These are phyloP conservation scores for Begonia loranthoides DNA, from an alignment of 306 rosid species.

Conservation along the genomic window DNA sequence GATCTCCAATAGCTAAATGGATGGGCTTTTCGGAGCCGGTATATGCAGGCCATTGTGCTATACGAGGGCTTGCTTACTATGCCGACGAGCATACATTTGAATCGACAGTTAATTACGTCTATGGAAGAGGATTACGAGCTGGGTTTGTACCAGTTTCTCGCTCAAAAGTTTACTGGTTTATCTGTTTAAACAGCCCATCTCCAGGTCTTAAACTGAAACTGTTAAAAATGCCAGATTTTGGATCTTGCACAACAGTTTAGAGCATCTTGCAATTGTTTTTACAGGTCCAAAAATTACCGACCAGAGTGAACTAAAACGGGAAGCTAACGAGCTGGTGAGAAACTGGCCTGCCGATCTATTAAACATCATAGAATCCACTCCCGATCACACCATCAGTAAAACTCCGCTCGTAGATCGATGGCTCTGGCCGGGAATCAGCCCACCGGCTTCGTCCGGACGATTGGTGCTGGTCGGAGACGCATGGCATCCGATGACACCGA, in stretches of 20 bases:
- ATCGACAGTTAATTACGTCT: slow-evolving; percentile 50
- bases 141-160: slow-evolving; percentile 79
- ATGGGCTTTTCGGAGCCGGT: slow-evolving; percentile 71
- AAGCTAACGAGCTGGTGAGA: slow-evolving; percentile 47
- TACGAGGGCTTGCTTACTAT: slow-evolving; percentile 63
- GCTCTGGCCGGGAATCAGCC: slow-evolving; percentile 74
- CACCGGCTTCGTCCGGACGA: slow-evolving; percentile 48
- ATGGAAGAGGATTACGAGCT: slow-evolving; percentile 74
- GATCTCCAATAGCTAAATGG: slow-evolving; percentile 79
- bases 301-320: slow-evolving; percentile 32
- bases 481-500: slow-evolving; percentile 98
- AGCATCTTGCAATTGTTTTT: background rate
- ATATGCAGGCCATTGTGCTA: slow-evolving; percentile 60
- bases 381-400: slow-evolving; percentile 42
- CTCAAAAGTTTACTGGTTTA: slow-evolving; percentile 82
- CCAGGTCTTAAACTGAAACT: slow-evolving; percentile 34
- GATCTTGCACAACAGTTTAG: no score
- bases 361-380: slow-evolving; percentile 45
- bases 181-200: slow-evolving; percentile 66
- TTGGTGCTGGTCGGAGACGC: slow-evolving; percentile 85
- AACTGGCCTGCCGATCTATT: slow-evolving; percentile 50
- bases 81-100: slow-evolving; percentile 53
- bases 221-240: no score
- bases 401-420: slow-evolving; percentile 80
- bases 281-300: slow-evolving; percentile 61